These are phyloP conservation scores for Talaromyces sp. DNA, from an alignment of 2,329 filamentous ascomycete genomes.

Conservation along the genomic window DNA sequence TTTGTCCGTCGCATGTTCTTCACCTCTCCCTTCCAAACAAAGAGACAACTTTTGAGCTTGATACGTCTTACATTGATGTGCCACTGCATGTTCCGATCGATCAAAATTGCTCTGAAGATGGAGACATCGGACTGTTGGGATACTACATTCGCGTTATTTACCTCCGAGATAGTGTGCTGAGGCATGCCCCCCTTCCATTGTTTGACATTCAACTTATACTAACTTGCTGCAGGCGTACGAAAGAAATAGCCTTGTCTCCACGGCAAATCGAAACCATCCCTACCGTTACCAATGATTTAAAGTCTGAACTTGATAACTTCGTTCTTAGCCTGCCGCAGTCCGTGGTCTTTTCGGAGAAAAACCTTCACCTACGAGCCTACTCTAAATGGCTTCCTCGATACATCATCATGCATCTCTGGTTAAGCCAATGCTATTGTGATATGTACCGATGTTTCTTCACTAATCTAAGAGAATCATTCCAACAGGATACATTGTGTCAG, in stretches of 20 bases:
- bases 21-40: constrained; percentile 55
- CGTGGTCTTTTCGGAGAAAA: neutral
- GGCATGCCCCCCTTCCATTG: neutral
- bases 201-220: neutral
- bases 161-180: neutral
- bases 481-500: neutral
- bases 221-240: neutral
- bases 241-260: neutral
- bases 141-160: neutral
- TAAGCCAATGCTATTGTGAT: constrained; percentile 6
- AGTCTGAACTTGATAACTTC: neutral
- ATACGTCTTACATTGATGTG: neutral
- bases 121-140: neutral
- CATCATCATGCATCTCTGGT: constrained; percentile 3
- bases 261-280: neutral
- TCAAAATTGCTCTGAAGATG: neutral
- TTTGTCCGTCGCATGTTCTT: constrained; percentile 50
- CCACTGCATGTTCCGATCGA: neutral
- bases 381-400: neutral
- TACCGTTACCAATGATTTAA: neutral
- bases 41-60: constrained; percentile 54
- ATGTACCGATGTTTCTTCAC: constrained; percentile 3
- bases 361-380: constrained; percentile 1
- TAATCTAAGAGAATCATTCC: neutral
- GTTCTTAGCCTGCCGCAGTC: neutral